Base-by-base conservation (phyloP, 805 yeast genomes). In the Ogataea corticis region DNA sequence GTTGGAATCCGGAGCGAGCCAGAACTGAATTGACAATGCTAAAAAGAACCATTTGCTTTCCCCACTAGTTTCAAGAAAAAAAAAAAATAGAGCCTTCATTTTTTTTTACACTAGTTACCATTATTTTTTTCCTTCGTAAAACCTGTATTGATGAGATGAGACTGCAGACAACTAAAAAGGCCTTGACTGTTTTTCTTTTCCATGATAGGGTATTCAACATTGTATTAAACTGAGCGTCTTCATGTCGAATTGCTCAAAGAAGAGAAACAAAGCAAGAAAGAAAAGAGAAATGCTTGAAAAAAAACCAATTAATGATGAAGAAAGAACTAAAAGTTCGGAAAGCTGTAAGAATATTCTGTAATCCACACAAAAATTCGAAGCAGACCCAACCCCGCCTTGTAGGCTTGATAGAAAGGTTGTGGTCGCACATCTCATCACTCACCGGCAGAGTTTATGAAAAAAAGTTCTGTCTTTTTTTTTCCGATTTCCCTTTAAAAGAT, bases 171-270 rank as follows among this genome's bases (percentile, higher is more conserved):
- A 31, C 33, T 15, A 3, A 31, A 17, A 17, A 27, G 6, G 13
- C 31, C 25, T 28, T 25, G 31, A 17, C 25, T 17, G 29, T 30
- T 36, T 19, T 33, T 42, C 38, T n/a, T 38, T 44, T 45, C 39
- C 39, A 31, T 27, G 37, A 19, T 19, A 40, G 46, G 50, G 50
- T 46, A 46, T 46, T 42, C 33, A 39, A 37, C 40, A 37, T 27
- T 17, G 40, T 37, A 25, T 37, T 37, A 37, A 28, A 37, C 25
- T 28, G 40, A 37, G 40, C 33, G 25, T 37, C 23, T 37, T 13
- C 40, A 37, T 37, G 32, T 37, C 40, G 40, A 37, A 37, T 23
- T 16, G 40, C 32, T 33, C 42, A 45, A 36, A 45, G 45, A 28
- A 38, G 39, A 38, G 29, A 21, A 42, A 38, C 37, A 37, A 32